phyloP scores from a whole-genome alignment of 192 early-diverging fungal genomes.

The Chytriomyces confervae region DNA sequence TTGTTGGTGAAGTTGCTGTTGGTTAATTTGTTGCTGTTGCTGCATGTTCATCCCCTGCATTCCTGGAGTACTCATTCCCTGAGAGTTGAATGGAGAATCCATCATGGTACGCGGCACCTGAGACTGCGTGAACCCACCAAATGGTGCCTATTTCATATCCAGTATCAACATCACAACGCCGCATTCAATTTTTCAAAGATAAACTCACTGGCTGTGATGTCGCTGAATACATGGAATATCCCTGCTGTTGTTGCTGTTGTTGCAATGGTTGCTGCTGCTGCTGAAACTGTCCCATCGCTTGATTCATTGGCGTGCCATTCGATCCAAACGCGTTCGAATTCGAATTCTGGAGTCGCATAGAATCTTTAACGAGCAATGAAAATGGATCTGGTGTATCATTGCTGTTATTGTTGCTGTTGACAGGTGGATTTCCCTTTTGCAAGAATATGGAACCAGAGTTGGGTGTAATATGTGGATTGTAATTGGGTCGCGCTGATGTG shows the following conservation, averaged over 20 bases:
- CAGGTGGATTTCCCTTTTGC: background rate
- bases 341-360: background rate
- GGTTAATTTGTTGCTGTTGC: background rate
- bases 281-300: background rate
- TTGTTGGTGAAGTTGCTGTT: no score
- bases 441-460: background rate
- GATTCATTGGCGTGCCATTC: background rate
- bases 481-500: slow-evolving; percentile 3
- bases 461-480: slow-evolving; percentile 8
- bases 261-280: slow-evolving; percentile 34
- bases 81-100: background rate
- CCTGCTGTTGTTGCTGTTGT: background rate
- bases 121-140: background rate
- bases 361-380: background rate
- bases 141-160: background rate
- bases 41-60: background rate
- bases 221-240: slow-evolving; percentile 1
- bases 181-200: background rate
- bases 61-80: background rate
- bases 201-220: background rate
- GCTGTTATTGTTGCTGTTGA: slow-evolving; percentile 34
- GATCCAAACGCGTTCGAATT: background rate
- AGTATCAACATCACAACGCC: background rate
- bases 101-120: background rate
- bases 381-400: slow-evolving; percentile 7